These are phyloP conservation scores for Entomortierella lignicola DNA, from an alignment of 192 early-diverging fungal genomes.

Conservation along the genomic window DNA sequence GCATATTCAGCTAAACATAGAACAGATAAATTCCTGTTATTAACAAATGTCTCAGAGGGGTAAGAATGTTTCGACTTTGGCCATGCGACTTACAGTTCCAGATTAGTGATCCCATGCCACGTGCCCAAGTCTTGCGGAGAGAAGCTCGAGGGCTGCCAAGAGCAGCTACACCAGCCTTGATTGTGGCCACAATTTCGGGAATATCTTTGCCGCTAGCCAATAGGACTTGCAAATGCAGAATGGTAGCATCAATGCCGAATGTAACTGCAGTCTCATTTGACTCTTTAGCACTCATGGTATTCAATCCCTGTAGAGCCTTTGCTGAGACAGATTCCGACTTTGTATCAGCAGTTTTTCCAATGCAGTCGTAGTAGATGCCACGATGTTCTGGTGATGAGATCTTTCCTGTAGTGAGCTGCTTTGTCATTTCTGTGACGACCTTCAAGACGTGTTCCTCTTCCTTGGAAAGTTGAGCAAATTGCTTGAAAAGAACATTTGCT, in stretches of 20 bases:
- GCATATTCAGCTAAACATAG: conserved; percentile 20
- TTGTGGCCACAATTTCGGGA: conserved; percentile 54
- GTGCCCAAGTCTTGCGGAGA: conserved; percentile 74
- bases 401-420: conserved; percentile 67
- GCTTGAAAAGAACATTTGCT: conserved; percentile 69
- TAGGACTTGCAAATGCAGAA: conserved; percentile 63
- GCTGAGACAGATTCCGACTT: conserved; percentile 53
- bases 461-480: conserved; percentile 59
- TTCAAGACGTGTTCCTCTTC: conserved; percentile 64
- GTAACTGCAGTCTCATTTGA: conserved; percentile 75
- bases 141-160: conserved; percentile 70
- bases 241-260: conserved; percentile 70
- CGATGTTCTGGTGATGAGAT: conserved; percentile 77
- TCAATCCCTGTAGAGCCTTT: conserved; percentile 70
- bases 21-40: not conserved
- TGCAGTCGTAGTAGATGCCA: conserved; percentile 66
- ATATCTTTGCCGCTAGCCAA: conserved; percentile 56
- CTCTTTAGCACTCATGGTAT: conserved; percentile 82
- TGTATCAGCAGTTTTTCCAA: conserved; percentile 57
- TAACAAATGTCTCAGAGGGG: too few relatives aligned
- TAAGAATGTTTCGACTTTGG: too few relatives aligned
- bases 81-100: conserved; percentile 60
- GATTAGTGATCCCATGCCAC: conserved; percentile 66
- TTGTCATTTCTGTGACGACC: conserved; percentile 71
- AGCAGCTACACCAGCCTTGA: conserved; percentile 63